Evolutionary conservation across 768 basidiomycete species (phyloP).

Genomic region (Podaxis sp.): DNA sequence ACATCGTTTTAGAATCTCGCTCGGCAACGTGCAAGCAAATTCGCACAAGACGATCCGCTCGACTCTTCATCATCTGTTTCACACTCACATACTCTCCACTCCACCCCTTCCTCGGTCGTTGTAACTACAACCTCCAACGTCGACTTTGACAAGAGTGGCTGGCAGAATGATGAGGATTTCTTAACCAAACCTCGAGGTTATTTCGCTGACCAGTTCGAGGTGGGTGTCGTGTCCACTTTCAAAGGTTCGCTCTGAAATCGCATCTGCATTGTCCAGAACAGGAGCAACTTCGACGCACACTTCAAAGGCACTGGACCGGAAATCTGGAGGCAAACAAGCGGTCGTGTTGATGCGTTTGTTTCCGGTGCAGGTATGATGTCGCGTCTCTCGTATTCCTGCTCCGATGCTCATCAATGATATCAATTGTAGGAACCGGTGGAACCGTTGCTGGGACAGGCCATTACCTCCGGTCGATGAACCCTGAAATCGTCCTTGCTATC

Average conservation of each 20-base stretch:
- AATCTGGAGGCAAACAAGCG: conserved; percentile 90
- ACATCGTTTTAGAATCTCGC: conserved; percentile 71
- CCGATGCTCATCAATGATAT: not conserved
- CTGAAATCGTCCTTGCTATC: conserved; percentile 64
- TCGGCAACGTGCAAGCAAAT: conserved; percentile 68
- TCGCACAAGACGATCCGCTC: conserved; percentile 44
- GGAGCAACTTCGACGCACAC: conserved; percentile 88
- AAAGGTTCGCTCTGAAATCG: not conserved
- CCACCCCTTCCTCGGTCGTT: conserved; percentile 41
- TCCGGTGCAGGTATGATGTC: conserved; percentile 70
- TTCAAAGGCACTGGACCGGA: conserved; percentile 89
- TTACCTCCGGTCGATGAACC: conserved; percentile 73
- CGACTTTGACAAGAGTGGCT: conserved; percentile 30
- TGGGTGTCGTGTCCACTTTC: conserved; percentile 10
- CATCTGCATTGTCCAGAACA: conserved; percentile 47
- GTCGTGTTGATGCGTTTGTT: conserved; percentile 78
- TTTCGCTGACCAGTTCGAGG: conserved; percentile 97
- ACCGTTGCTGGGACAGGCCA: conserved; percentile 84
- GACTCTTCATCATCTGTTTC: conserved; percentile 17
- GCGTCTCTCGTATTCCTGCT: not conserved
- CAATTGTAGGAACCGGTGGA: conserved; percentile 78
- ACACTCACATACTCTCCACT: conserved; percentile 36
- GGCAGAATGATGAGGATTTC: conserved; percentile 37
- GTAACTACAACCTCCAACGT: conserved; percentile 43
- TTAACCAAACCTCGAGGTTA: conserved; percentile 65